These are phyloP conservation scores for Serendipita sp. DNA, from an alignment of 768 basidiomycete genomes.

Conservation along the genomic window DNA sequence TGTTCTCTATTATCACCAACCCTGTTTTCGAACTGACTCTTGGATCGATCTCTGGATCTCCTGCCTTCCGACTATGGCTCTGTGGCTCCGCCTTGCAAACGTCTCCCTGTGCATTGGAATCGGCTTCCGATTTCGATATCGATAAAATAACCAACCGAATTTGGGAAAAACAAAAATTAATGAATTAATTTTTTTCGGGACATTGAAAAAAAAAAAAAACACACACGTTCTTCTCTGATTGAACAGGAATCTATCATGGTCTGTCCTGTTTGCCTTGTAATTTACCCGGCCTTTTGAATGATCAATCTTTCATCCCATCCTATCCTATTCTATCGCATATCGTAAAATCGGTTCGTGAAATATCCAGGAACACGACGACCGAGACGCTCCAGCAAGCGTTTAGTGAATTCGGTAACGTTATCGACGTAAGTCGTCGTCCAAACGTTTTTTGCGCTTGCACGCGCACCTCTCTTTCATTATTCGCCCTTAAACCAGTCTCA, in stretches of 20 bases:
- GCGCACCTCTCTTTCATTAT: conserved; percentile 13
- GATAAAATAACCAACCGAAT: too few relatives aligned
- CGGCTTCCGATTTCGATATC: not conserved
- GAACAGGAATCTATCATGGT: conserved; percentile 5
- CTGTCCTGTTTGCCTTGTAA: not conserved
- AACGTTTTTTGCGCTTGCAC: too few relatives aligned
- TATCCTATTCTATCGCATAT: not conserved
- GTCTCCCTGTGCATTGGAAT: not conserved
- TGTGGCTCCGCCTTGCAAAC: not conserved
- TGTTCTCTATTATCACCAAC: not conserved
- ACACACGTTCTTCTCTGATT: conserved; percentile 13
- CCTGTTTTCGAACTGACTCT: not conserved
- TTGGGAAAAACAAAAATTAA: not conserved
- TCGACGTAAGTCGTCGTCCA: conserved; percentile 66
- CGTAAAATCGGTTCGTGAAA: conserved; percentile 35
- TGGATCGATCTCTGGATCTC: too few relatives aligned
- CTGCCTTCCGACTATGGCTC: not conserved
- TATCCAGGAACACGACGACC: conserved; percentile 93
- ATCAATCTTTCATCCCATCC: conserved; percentile 20
- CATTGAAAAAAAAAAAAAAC: not conserved
- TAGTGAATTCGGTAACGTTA: conserved; percentile 58
- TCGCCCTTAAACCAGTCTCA: conserved; percentile 5
- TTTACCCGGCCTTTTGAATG: conserved; percentile 26
- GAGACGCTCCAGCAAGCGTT: conserved; percentile 79
- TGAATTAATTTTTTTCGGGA: not conserved